phyloP scores from a whole-genome alignment of 805 yeast genomes.

The Yarrowia phangngaensis region DNA sequence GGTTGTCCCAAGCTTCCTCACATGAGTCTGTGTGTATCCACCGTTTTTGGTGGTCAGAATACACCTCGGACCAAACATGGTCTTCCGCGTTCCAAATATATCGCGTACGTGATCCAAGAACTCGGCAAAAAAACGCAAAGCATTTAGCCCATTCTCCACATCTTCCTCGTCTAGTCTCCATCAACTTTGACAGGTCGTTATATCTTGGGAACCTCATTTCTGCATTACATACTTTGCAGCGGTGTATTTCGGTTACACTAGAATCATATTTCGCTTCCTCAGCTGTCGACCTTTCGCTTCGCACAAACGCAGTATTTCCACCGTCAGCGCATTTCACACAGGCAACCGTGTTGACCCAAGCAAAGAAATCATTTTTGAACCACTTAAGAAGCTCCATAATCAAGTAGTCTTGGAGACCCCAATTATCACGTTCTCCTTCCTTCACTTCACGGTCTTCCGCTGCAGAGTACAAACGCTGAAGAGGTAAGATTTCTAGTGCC shows the following conservation, averaged over 20 bases:
- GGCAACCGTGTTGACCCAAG: slow-evolving; percentile 72
- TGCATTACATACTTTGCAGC: slow-evolving; percentile 51
- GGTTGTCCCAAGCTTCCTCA: slow-evolving; percentile 81
- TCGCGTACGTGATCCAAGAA: slow-evolving; percentile 62
- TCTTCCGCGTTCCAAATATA: slow-evolving; percentile 88
- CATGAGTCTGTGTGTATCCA: slow-evolving; percentile 93
- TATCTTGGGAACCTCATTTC: slow-evolving; percentile 68
- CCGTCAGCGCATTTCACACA: slow-evolving; percentile 54
- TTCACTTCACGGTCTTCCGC: slow-evolving; percentile 52
- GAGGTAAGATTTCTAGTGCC: slow-evolving; percentile 61
- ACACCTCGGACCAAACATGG: slow-evolving; percentile 95
- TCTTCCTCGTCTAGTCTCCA: slow-evolving; percentile 66
- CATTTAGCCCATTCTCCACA: slow-evolving; percentile 93
- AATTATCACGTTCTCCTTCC: slow-evolving; percentile 33
- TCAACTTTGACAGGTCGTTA: slow-evolving; percentile 58
- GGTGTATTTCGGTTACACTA: slow-evolving; percentile 57
- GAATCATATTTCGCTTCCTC: slow-evolving; percentile 53
- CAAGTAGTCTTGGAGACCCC: slow-evolving; percentile 53
- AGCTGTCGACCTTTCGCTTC: slow-evolving; percentile 44
- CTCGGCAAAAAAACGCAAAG: slow-evolving; percentile 63
- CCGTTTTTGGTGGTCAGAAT: slow-evolving; percentile 52
- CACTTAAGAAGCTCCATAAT: slow-evolving; percentile 57
- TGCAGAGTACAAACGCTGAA: slow-evolving; percentile 54
- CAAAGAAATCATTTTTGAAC: slow-evolving; percentile 76
- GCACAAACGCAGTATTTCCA: slow-evolving; percentile 42